Evolutionary conservation across 129 eudicot genomes (phyloP).

Genomic region (Pittosporum tobira): DNA sequence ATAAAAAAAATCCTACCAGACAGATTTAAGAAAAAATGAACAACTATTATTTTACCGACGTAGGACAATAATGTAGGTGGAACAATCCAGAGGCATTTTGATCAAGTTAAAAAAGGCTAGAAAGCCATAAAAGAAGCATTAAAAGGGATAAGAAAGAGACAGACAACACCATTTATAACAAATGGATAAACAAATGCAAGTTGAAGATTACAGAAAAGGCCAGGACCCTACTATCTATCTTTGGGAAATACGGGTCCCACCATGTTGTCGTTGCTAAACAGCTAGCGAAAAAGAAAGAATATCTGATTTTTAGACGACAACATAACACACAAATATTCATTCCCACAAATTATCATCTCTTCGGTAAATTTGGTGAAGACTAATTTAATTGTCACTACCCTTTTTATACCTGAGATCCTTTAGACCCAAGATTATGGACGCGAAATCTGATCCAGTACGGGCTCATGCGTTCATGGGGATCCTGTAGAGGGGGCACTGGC

Average conservation of each 20-base stretch:
- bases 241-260: slow-evolving; percentile 42
- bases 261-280: slow-evolving; percentile 54
- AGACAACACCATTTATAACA: slow-evolving; percentile 14
- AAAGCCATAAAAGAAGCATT: slow-evolving; percentile 26
- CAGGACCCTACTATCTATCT: slow-evolving; percentile 23
- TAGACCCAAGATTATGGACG: not conserved
- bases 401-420: slow-evolving; percentile 14
- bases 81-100: slow-evolving; percentile 23
- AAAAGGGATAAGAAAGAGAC: slow-evolving; percentile 26
- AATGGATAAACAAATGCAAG: slow-evolving; percentile 26
- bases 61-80: not conserved
- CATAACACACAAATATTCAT: slow-evolving; percentile 16
- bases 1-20: not conserved
- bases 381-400: slow-evolving; percentile 6
- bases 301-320: slow-evolving; percentile 32
- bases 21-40: not conserved
- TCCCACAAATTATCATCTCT: slow-evolving; percentile 33
- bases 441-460: slow-evolving; percentile 1
- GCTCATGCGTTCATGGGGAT: slow-evolving; percentile 28
- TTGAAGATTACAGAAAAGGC: slow-evolving; percentile 8
- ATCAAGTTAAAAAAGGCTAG: slow-evolving; percentile 22
- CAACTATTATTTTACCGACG: not conserved
- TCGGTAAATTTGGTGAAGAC: slow-evolving; percentile 14
- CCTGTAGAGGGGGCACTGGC: slow-evolving; percentile 27
- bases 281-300: slow-evolving; percentile 37